Percentiles rank a stretch among this genome's conserved stretches.
These are phyloP conservation scores for Cladorrhinum samala DNA, from an alignment of 495 filamentous ascomycete genomes.

Conservation along the genomic window DNA sequence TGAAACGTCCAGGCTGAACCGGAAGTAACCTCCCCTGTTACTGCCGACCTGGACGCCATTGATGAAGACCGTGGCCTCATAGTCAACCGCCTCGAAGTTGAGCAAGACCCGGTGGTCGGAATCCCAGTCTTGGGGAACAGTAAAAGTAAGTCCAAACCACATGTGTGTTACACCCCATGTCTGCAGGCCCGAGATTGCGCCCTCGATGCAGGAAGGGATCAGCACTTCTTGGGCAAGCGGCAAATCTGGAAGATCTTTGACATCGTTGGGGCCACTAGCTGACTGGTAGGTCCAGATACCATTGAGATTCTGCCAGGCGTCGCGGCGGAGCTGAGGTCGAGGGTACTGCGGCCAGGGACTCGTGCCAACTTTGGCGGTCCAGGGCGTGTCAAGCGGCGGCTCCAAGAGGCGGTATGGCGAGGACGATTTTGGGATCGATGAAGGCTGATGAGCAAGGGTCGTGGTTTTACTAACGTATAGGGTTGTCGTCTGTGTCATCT, in stretches of 20 bases:
- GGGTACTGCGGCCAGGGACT: slow-evolving; percentile 65
- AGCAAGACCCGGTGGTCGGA: slow-evolving; percentile 41
- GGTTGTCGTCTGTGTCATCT: too few relatives aligned
- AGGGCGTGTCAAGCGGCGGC: slow-evolving; percentile 52
- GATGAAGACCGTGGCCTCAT: slow-evolving; percentile 59
- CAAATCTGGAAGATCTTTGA: slow-evolving; percentile 37
- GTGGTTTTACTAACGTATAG: background rate
- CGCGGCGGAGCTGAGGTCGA: slow-evolving; percentile 52
- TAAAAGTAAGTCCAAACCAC: slow-evolving; percentile 56
- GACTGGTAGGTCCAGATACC: slow-evolving; percentile 60
- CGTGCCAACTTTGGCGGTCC: slow-evolving; percentile 56
- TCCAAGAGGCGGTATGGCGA: slow-evolving; percentile 21
- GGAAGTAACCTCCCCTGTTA: slow-evolving; percentile 57
- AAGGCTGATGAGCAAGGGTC: background rate
- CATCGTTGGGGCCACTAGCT: slow-evolving; percentile 34
- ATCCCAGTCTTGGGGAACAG: slow-evolving; percentile 43
- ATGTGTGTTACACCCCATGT: slow-evolving; percentile 43
- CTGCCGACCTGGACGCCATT: slow-evolving; percentile 50
- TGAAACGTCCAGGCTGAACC: slow-evolving; percentile 56
- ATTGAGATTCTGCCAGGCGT: slow-evolving; percentile 57
- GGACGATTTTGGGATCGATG: background rate
- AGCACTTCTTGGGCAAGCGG: slow-evolving; percentile 46
- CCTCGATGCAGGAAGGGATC: slow-evolving; percentile 60
- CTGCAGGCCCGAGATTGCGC: slow-evolving; percentile 47
- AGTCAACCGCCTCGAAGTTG: slow-evolving; percentile 66